Evolutionary conservation across 2,329 filamentous ascomycete genomes (phyloP), one percentile per base, ranked within the genome.

Genomic region (Oidium heveae): DNA sequence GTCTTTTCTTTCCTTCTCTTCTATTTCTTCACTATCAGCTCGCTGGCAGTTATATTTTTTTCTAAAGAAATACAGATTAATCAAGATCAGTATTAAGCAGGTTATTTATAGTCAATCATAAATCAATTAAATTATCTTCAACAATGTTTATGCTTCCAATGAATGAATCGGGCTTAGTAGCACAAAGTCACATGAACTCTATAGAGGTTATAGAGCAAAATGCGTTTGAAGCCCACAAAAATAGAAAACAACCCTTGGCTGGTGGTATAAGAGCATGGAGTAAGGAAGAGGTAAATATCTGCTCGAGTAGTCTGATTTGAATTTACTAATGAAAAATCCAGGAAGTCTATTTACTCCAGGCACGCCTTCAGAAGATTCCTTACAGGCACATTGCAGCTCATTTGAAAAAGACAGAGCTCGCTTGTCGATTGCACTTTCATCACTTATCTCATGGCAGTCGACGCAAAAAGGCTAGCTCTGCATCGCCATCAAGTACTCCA

Each of bases 321-420:
- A 20, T 16, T 37, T 37, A 18, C 18, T 36, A 10, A 28, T 28
- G 24, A 37, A 13, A 18, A 54, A 24, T 55, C 49, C 54, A 89
- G 84, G 86, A 91, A 69, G 75, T 80, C 56, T 91, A 89, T 66
- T 79, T 91, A 55, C 75, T 91, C 57, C 83, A 87, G 68, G 88
- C 83, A 57, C 82, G 85, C 56, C 76, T 85, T 63, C 83, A 88
- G 63, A 89, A 89, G 70, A 86, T 89, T 79, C 85, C 85, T 0
- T 91, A 91, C 69, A 91, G 89, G 73, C 84, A 89, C 66, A 91
- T 91, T 65, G 85, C 85, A 56, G 77, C 81, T 56, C 82, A 88
- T 62, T 71, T 91, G 61, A 86, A 87, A 69, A 93, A 91, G 72
- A 91, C 85, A 0, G 85, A 91, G 70, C 73, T 91, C 57, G 85